Conservation (phyloP, 2,329 filamentous ascomycete species). For the Monilinia vaccinii-corymbosi region DNA sequence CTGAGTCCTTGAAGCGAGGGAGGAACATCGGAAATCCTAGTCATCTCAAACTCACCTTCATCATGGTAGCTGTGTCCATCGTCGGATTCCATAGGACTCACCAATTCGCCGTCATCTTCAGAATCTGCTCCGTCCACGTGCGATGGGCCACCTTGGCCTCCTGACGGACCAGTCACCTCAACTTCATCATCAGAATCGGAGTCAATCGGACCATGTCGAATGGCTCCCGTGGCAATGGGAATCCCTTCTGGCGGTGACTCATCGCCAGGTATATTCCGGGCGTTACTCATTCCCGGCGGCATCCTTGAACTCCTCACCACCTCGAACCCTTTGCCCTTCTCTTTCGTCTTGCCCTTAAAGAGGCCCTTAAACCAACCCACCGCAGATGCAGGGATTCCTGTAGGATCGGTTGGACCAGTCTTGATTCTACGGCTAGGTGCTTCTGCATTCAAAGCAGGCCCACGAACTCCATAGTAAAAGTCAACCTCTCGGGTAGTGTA, state of each 20-base stretch:
- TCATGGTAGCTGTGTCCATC: conserved; percentile 41
- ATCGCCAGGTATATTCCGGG: conserved; percentile 46
- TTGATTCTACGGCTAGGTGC: conserved; percentile 75
- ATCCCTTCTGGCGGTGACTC: conserved; percentile 60
- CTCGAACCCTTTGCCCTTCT: conserved; percentile 94
- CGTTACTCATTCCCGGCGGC: conserved; percentile 58
- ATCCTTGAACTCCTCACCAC: conserved; percentile 86
- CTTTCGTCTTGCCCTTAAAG: conserved; percentile 78
- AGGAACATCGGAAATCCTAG: conserved; percentile 39
- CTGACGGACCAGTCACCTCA: not conserved
- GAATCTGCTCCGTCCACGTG: conserved; percentile 23
- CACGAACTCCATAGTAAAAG: conserved; percentile 90
- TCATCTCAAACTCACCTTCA: conserved; percentile 34
- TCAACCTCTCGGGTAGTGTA: conserved; percentile 93
- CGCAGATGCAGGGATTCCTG: conserved; percentile 79
- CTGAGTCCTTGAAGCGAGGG: conserved; percentile 54
- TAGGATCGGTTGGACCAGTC: conserved; percentile 91
- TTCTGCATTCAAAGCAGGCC: conserved; percentile 76
- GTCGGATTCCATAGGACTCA: conserved; percentile 28
- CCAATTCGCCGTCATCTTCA: conserved; percentile 20
- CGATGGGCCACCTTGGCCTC: conserved; percentile 35
- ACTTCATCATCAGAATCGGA: conserved; percentile 43
- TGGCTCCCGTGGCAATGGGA: conserved; percentile 41
- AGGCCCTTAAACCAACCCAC: conserved; percentile 79
- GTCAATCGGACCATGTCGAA: conserved; percentile 49